Conservation (phyloP, 257 asterid genomes). For the Ophiorrhiza pumila region DNA sequence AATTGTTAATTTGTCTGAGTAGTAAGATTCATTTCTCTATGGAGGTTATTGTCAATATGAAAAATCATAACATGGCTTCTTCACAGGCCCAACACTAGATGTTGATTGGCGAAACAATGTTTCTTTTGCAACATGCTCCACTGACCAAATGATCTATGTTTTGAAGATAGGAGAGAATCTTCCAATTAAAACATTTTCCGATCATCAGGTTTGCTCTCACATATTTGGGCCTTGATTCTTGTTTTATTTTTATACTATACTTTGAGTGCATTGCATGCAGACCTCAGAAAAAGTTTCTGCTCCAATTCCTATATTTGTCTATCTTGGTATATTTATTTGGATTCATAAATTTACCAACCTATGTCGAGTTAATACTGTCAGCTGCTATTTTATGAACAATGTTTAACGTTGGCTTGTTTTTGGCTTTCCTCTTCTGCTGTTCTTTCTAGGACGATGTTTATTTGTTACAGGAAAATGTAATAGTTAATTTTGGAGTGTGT, state of each 20-base stretch:
- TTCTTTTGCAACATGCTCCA: conserved; percentile 38
- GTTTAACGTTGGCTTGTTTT: not conserved
- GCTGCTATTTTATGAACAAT: not conserved
- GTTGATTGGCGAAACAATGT: conserved; percentile 34
- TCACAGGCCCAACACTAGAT: conserved; percentile 26
- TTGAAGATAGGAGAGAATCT: conserved; percentile 23
- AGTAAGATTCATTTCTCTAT: not conserved
- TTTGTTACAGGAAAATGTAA: no score
- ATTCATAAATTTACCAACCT: not conserved
- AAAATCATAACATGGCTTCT: not conserved
- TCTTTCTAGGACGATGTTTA: not conserved
- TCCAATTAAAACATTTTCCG: conserved; percentile 28
- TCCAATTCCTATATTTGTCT: not conserved
- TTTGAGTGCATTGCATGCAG: not conserved
- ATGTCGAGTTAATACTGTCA: not conserved
- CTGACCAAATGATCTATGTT: conserved; percentile 28
- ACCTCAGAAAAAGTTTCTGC: not conserved
- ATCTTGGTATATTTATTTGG: not conserved
- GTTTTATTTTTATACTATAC: not conserved
- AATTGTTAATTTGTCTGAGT: not conserved
- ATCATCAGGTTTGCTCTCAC: conserved; percentile 31
- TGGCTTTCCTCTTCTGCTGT: not conserved
- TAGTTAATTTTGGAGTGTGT: not conserved
- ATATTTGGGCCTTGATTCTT: not conserved
- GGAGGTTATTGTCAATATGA: not conserved